phyloP scores from a whole-genome alignment of 2,329 filamentous ascomycete genomes.

The Alternaria hordeiaustralica region DNA sequence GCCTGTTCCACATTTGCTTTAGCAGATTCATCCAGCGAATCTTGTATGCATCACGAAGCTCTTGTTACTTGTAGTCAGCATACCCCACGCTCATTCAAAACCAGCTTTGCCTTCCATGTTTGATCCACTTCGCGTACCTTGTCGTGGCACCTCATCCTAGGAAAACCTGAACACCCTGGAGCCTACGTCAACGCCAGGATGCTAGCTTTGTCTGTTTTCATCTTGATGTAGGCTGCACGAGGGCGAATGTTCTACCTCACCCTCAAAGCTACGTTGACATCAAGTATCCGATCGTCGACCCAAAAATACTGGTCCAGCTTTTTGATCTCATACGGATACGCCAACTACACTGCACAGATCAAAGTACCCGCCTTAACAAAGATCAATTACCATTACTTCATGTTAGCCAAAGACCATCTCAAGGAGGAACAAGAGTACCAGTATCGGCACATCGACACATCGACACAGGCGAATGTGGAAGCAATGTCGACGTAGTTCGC shows the following conservation, averaged over 20 bases:
- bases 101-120: background rate
- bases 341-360: background rate
- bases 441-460: background rate
- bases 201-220: background rate
- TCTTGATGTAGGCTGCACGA: background rate
- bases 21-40: too few relatives aligned
- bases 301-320: background rate
- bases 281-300: background rate
- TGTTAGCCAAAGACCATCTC: background rate
- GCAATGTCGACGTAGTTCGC: background rate
- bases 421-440: background rate
- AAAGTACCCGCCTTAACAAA: background rate
- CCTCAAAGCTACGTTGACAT: background rate
- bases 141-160: background rate
- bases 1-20: too few relatives aligned
- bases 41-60: too few relatives aligned
- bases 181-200: background rate
- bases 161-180: background rate
- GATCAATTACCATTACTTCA: background rate
- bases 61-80: background rate
- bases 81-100: background rate
- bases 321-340: background rate
- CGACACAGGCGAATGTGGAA: background rate
- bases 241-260: background rate
- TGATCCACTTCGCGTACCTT: background rate